Conservation (phyloP, 2,329 filamentous ascomycete species). For the Ascochyta viciae-villosae region DNA sequence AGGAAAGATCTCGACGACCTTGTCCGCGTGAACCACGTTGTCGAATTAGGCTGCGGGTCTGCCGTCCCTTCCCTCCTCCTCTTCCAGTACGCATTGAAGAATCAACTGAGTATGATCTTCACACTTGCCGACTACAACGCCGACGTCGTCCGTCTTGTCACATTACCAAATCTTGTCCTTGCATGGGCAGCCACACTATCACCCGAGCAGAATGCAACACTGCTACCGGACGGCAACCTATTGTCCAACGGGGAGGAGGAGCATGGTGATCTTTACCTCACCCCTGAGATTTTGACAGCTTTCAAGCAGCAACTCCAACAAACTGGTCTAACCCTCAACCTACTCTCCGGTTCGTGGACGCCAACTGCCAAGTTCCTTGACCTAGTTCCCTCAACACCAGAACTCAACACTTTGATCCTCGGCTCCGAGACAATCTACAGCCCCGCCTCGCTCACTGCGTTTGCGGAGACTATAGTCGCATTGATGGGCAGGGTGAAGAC, state of each 20-base stretch:
- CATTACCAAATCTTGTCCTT: conserved; percentile 78
- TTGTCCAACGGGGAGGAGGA: conserved; percentile 18
- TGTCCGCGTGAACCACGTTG: conserved; percentile 56
- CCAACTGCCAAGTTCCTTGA: conserved; percentile 62
- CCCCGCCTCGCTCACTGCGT: conserved; percentile 71
- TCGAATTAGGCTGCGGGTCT: conserved; percentile 78
- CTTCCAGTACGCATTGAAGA: conserved; percentile 66
- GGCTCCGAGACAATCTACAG: conserved; percentile 87
- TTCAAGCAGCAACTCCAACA: conserved; percentile 64
- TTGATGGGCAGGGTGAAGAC: conserved; percentile 62
- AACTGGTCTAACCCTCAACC: conserved; percentile 64
- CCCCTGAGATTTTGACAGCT: conserved; percentile 61
- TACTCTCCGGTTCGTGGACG: conserved; percentile 80
- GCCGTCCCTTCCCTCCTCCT: conserved; percentile 75
- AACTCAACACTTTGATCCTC: conserved; percentile 60
- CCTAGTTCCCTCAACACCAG: conserved; percentile 56
- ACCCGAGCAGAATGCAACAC: conserved; percentile 19
- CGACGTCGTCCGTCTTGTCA: conserved; percentile 78
- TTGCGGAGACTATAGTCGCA: conserved; percentile 70
- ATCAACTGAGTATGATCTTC: conserved; percentile 63
- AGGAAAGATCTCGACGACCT: conserved; percentile 59
- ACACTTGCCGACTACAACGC: conserved; percentile 82
- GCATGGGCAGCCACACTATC: conserved; percentile 59
- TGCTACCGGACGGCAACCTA: conserved; percentile 33
- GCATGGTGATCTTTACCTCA: conserved; percentile 68